Conservation (phyloP, 2,329 filamentous ascomycete species). For the Davidsoniella neocaledoniae region DNA sequence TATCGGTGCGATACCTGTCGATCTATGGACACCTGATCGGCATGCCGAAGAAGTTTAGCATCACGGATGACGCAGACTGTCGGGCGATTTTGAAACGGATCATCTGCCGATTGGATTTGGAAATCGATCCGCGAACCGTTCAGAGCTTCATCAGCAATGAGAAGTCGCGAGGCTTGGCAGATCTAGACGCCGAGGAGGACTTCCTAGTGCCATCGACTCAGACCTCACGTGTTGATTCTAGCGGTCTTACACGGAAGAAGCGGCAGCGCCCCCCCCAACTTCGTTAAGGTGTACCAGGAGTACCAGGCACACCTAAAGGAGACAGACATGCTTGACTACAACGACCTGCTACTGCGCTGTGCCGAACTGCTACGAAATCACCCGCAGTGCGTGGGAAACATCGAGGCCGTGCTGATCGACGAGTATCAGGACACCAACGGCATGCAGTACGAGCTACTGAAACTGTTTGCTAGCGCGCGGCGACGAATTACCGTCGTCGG, state of each 20-base stretch:
- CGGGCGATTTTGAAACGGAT: constrained; percentile 67
- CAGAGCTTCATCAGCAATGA: constrained; percentile 58
- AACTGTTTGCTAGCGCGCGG: constrained; percentile 55
- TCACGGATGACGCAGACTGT: constrained; percentile 73
- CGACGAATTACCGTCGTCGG: constrained; percentile 85
- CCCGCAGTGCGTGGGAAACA: constrained; percentile 70
- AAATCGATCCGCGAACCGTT: constrained; percentile 53
- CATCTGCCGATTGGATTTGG: constrained; percentile 53
- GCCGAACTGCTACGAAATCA: constrained; percentile 58
- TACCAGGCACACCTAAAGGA: constrained; percentile 62
- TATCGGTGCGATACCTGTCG: constrained; percentile 68
- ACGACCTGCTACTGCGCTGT: constrained; percentile 75
- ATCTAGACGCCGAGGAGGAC: constrained; percentile 4
- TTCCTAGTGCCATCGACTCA: background rate
- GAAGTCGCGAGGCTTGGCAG: constrained; percentile 34
- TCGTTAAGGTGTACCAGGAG: constrained; percentile 50
- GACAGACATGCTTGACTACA: constrained; percentile 82
- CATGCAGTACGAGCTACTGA: constrained; percentile 90
- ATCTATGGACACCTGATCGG: constrained; percentile 75
- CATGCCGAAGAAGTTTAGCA: constrained; percentile 68
- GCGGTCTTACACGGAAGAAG: constrained; percentile 18
- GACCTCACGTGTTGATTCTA: constrained; percentile 4
- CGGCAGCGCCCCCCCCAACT: constrained; percentile 34
- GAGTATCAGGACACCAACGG: constrained; percentile 97
- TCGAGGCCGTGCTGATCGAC: constrained; percentile 83